Conservation (phyloP, 2,329 filamentous ascomycete genomes). For the Fusarium ambrosium region DNA sequence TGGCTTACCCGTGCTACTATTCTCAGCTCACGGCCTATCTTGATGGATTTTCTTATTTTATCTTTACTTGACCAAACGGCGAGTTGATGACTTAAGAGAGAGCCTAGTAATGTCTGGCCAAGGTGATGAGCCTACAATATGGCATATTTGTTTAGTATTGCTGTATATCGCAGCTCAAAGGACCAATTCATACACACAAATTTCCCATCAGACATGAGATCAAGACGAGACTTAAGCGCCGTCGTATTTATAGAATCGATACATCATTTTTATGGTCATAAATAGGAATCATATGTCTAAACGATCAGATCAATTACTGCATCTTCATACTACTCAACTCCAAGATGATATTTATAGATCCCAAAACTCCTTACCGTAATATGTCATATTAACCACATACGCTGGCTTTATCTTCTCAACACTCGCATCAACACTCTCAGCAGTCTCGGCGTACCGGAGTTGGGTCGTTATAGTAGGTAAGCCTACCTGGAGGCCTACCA, state of each 20-base stretch:
- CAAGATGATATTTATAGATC: background rate
- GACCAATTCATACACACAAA: background rate
- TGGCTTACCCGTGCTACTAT: background rate
- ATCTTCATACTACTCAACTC: background rate
- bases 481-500: background rate
- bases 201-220: background rate
- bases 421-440: background rate
- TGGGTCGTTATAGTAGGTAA: background rate
- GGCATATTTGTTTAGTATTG: background rate
- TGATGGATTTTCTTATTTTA: background rate
- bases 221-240: background rate
- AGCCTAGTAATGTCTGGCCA: too few species aligned
- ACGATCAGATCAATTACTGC: background rate
- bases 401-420: background rate
- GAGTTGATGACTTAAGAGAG: background rate
- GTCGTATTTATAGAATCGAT: background rate
- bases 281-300: background rate
- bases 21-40: background rate
- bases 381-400: background rate
- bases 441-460: background rate
- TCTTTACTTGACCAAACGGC: background rate
- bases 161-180: background rate
- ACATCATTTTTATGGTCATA: background rate
- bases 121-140: background rate
- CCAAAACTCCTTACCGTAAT: background rate